Evolutionary conservation across 495 filamentous ascomycete species (phyloP).

Genomic region (Gamarada debralockiae): DNA sequence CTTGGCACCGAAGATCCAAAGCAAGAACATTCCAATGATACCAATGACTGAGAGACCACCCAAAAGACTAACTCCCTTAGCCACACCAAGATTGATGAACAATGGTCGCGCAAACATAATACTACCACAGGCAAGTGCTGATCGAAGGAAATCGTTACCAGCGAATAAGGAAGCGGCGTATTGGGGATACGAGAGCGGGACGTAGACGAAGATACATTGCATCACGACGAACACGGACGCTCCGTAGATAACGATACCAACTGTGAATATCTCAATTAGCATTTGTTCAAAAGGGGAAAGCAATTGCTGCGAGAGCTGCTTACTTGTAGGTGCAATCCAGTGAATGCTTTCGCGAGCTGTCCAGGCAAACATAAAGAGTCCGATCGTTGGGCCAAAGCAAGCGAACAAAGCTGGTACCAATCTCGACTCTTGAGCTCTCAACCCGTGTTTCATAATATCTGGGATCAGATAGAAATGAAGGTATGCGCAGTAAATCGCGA

Average conservation of each 20-base stretch:
- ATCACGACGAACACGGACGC: slow-evolving; percentile 55
- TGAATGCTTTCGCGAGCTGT: slow-evolving; percentile 44
- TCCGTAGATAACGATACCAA: slow-evolving; percentile 43
- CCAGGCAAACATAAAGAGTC: slow-evolving; percentile 63
- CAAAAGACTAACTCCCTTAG: slow-evolving; percentile 41
- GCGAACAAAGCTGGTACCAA: slow-evolving; percentile 50
- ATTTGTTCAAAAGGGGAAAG: too few relatives aligned
- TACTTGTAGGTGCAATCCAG: slow-evolving; percentile 49
- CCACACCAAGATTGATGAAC: slow-evolving; percentile 37
- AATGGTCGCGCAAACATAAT: slow-evolving; percentile 39
- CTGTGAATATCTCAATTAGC: too few relatives aligned
- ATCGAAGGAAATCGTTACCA: slow-evolving; percentile 46
- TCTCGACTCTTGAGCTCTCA: slow-evolving; percentile 43
- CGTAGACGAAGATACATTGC: slow-evolving; percentile 69
- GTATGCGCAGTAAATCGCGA: slow-evolving; percentile 48
- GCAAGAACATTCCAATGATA: slow-evolving; percentile 18
- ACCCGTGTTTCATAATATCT: slow-evolving; percentile 23
- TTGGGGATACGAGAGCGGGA: slow-evolving; percentile 38
- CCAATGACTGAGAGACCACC: slow-evolving; percentile 32
- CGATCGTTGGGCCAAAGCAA: slow-evolving; percentile 45
- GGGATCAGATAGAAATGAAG: too few relatives aligned
- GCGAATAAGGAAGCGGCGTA: slow-evolving; percentile 54
- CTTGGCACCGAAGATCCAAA: not conserved
- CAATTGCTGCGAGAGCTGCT: too few relatives aligned
- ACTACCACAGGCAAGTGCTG: slow-evolving; percentile 42